Evolutionary conservation across 768 basidiomycete species (phyloP).

Genomic region (Saitozyma sp.): DNA sequence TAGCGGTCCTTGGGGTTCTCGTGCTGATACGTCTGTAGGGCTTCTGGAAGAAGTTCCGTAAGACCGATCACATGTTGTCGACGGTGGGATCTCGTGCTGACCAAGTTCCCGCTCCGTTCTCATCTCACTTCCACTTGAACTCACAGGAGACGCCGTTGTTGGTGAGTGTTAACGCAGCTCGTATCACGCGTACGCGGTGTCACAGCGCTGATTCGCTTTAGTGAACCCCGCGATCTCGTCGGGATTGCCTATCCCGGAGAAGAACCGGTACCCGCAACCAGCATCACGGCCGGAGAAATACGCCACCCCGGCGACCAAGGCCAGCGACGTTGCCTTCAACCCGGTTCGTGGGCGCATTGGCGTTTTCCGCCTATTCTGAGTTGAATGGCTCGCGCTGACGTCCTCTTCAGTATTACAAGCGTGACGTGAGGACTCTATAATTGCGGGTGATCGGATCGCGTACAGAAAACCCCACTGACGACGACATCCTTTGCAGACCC

Average conservation of each 20-base stretch:
- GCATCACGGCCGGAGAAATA: conserved; percentile 85
- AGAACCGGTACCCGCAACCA: conserved; percentile 81
- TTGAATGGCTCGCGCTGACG: conserved; percentile 3
- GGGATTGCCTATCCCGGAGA: conserved; percentile 73
- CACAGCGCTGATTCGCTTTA: conserved; percentile 14
- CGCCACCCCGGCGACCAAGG: conserved; percentile 83
- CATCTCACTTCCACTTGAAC: too few relatives aligned
- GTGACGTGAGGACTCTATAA: conserved; percentile 63
- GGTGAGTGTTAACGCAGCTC: conserved; percentile 25
- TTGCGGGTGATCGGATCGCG: not conserved
- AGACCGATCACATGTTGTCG: conserved; percentile 46
- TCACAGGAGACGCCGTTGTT: conserved; percentile 73
- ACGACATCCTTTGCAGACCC: conserved; percentile 3
- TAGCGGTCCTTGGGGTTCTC: not conserved
- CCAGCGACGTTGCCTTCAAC: conserved; percentile 55
- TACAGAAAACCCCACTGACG: not conserved
- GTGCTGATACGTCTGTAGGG: conserved; percentile 58
- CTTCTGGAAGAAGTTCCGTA: conserved; percentile 96
- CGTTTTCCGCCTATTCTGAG: conserved; percentile 1
- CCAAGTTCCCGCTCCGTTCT: too few relatives aligned
- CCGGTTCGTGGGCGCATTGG: conserved; percentile 25
- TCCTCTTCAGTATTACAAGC: conserved; percentile 73
- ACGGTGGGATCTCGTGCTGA: too few relatives aligned
- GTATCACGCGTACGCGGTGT: not conserved
- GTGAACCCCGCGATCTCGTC: conserved; percentile 89